Base-by-base conservation (phyloP, 139 green algal genomes). In the Desmodesmus armatus region DNA sequence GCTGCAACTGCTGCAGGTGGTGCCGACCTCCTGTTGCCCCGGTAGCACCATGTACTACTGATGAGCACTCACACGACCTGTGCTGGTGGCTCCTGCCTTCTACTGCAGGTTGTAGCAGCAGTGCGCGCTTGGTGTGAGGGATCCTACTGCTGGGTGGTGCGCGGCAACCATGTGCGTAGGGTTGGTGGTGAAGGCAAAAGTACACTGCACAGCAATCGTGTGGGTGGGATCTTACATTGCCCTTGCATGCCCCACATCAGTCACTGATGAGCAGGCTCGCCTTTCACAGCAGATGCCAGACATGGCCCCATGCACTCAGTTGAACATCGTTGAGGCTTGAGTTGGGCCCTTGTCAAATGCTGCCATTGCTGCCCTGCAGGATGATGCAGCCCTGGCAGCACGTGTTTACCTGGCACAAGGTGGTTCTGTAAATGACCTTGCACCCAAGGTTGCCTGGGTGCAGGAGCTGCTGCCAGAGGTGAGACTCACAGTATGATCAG, bases 101-200 rank as follows among this genome's bases (percentile, higher is more conserved):
- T 51, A 29, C 43, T 44, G 27, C 71, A 80, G 73, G 73, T 80
- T 27, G 29, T 80, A 1, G 53, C 73, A 47, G 23, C 73, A 25
- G 73, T 80, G 17, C 29, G 73, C 7, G 19, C 19, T 11, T 67
- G 47, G 49, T 80, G 47, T 25, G 15, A 6, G 15, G 17, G 31
- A 19, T 27, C 23, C 49, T 31, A 80, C 49, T n/a, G 19, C 33
- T 80, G 73, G 73, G 55, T 29, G 31, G 73, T 80, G 5, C 49
- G 73, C 2, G 73, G 73, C 29, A 80, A 80, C 49, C 73, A 80
- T 35, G n/a, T n/a, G n/a, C n/a, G n/a, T n/a, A n/a, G n/a, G n/a
- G n/a, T n/a, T n/a, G n/a, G n/a, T n/a, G n/a, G n/a, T n/a, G n/a
- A n/a, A n/a, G n/a, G n/a, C n/a, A n/a, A n/a, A n/a, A n/a, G n/a